phyloP scores from a whole-genome alignment of 495 filamentous ascomycete species.

The Aspergillus panamensis region DNA sequence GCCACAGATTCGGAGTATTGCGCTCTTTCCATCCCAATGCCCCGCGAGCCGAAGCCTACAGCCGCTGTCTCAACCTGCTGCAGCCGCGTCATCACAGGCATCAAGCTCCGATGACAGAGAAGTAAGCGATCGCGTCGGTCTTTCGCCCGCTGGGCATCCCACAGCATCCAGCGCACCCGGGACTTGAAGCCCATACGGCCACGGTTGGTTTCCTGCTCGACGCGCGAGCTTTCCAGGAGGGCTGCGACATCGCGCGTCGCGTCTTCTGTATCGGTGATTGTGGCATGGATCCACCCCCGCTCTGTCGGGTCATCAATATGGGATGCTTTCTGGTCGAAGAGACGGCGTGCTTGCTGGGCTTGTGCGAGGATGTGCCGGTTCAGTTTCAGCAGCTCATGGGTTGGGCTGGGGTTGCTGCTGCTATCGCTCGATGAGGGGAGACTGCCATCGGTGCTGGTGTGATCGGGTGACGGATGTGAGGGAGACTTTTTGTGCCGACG shows the following conservation, averaged over 20 bases:
- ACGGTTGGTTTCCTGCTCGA: background rate
- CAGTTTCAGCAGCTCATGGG: slow-evolving; percentile 23
- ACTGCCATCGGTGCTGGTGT: background rate
- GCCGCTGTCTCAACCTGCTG: slow-evolving; percentile 15
- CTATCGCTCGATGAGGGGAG: background rate
- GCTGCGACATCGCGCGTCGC: slow-evolving; percentile 20
- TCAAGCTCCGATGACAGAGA: slow-evolving; percentile 25
- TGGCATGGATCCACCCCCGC: slow-evolving; percentile 21
- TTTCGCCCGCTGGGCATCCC: slow-evolving; percentile 22
- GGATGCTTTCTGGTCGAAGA: slow-evolving; percentile 18
- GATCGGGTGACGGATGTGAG: background rate
- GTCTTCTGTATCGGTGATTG: slow-evolving; percentile 23
- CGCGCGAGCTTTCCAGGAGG: slow-evolving; percentile 21
- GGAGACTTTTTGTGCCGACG: background rate
- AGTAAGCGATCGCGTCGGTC: slow-evolving; percentile 23
- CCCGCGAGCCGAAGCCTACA: no score
- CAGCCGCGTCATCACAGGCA: slow-evolving; percentile 22
- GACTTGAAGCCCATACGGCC: background rate
- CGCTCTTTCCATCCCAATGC: no score
- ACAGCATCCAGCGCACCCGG: background rate
- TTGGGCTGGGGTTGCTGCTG: background rate
- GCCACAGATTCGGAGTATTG: no score
- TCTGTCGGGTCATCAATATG: slow-evolving; percentile 19
- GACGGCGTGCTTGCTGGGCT: slow-evolving; percentile 23
- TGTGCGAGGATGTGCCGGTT: slow-evolving; percentile 22